Conservation (phyloP, 441 rosid genomes). For the Erysimum pusillum region DNA sequence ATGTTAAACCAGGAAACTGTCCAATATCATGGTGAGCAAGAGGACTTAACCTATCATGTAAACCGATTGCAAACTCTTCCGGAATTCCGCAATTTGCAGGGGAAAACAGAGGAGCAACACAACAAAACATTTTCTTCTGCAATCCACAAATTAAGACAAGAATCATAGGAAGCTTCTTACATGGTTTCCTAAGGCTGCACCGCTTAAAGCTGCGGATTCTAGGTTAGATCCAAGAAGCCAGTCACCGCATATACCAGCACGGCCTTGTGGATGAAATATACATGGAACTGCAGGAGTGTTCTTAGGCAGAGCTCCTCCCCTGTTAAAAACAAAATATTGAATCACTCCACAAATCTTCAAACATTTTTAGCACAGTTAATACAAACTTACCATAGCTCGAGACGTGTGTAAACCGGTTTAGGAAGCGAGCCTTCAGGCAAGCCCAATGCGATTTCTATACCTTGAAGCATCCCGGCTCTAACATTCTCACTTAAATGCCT, state of each 20-base stretch:
- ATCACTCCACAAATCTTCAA: constrained; percentile 12
- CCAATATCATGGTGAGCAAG: constrained; percentile 80
- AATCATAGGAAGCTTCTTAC: constrained; percentile 47
- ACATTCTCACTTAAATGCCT: constrained; percentile 95
- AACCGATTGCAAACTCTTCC: constrained; percentile 71
- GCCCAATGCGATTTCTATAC: constrained; percentile 84
- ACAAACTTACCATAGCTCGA: constrained; percentile 78
- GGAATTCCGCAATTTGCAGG: constrained; percentile 75
- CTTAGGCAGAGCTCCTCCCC: constrained; percentile 95
- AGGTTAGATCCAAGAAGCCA: constrained; percentile 89
- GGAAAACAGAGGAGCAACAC: constrained; percentile 11
- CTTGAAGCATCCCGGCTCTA: constrained; percentile 74
- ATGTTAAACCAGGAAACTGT: constrained; percentile 68
- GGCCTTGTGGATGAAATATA: constrained; percentile 86
- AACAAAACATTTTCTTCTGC: constrained; percentile 4
- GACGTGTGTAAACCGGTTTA: constrained; percentile 62
- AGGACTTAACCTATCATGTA: constrained; percentile 63
- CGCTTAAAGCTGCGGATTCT: constrained; percentile 91
- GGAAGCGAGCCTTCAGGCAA: constrained; percentile 68
- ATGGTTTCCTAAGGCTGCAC: constrained; percentile 83
- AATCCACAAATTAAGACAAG: not conserved
- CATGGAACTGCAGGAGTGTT: constrained; percentile 77
- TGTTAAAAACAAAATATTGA: constrained; percentile 41
- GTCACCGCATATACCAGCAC: constrained; percentile 95
- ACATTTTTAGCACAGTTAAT: constrained; percentile 1